Conservation (phyloP, 345 rosid species). For the Acer saccharum region DNA sequence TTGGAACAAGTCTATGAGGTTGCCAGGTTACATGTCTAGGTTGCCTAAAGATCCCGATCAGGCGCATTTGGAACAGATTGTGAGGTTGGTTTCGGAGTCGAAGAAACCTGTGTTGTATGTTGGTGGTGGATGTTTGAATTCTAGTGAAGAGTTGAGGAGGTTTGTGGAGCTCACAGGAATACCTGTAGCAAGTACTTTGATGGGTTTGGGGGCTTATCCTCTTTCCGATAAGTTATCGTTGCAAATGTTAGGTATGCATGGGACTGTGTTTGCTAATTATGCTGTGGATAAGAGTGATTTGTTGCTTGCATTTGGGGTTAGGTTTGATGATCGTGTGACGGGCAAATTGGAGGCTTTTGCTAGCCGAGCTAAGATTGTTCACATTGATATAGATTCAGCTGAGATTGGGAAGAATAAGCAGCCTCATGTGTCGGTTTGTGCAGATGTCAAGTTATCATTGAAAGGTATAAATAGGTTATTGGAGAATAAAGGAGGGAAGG, state of each 20-base stretch:
- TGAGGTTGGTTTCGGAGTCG: slow-evolving; percentile 73
- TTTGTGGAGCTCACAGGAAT: slow-evolving; percentile 89
- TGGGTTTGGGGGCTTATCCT: slow-evolving; percentile 90
- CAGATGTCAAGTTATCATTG: slow-evolving; percentile 81
- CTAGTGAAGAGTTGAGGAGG: slow-evolving; percentile 73
- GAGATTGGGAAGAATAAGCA: slow-evolving; percentile 99
- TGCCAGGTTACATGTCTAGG: slow-evolving; percentile 78
- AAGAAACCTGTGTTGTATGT: slow-evolving; percentile 94
- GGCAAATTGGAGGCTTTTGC: slow-evolving; percentile 98
- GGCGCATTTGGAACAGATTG: slow-evolving; percentile 70
- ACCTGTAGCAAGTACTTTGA: slow-evolving; percentile 96
- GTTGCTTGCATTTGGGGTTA: slow-evolving; percentile 90
- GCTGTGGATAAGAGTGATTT: slow-evolving; percentile 87
- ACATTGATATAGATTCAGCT: slow-evolving; percentile 90
- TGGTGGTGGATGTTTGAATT: slow-evolving; percentile 98
- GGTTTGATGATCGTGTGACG: slow-evolving; percentile 96
- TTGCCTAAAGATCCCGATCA: slow-evolving; percentile 67
- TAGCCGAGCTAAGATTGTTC: slow-evolving; percentile 91
- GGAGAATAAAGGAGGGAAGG: slow-evolving; percentile 48
- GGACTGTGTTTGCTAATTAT: slow-evolving; percentile 91
- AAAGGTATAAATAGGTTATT: slow-evolving; percentile 67
- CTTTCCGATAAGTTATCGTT: slow-evolving; percentile 64
- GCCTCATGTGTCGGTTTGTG: slow-evolving; percentile 90
- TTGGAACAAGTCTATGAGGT: slow-evolving; percentile 58
- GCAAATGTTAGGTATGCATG: slow-evolving; percentile 98